A percentile compares a stretch with the other conserved stretches of the same genome.
Evolutionary conservation across 352 stramenopile species (phyloP).

Genomic region (Pythium apleroticum): DNA sequence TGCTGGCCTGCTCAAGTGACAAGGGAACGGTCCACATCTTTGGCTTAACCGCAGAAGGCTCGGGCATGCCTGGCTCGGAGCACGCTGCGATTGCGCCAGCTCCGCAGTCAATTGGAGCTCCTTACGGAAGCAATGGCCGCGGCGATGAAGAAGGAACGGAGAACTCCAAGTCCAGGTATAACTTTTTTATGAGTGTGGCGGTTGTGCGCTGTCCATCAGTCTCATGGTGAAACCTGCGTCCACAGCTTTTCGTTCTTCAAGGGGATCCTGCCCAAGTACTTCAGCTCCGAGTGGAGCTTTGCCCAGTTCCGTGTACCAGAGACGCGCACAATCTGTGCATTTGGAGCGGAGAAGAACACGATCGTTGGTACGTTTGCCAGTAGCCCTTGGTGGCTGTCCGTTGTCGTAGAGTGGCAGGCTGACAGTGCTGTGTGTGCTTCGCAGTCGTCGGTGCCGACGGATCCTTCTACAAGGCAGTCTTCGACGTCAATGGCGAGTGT

Average conservation of each 20-base stretch:
- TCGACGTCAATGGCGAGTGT: constrained; percentile 85
- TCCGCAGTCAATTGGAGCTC: constrained; percentile 41
- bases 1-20: constrained; percentile 96
- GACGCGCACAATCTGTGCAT: constrained; percentile 91
- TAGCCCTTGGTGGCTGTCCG: neutral
- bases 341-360: constrained; percentile 92
- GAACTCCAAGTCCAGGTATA: constrained; percentile 85
- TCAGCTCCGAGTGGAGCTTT: constrained; percentile 93
- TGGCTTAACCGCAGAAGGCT: constrained; percentile 73
- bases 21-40: constrained; percentile 98
- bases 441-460: constrained; percentile 83
- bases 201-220: too few species aligned
- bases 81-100: constrained; percentile 54
- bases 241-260: constrained; percentile 88
- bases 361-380: constrained; percentile 68
- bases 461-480: constrained; percentile 89
- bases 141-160: constrained; percentile 80
- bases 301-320: constrained; percentile 92
- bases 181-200: too few species aligned
- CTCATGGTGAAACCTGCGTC: neutral
- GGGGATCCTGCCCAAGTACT: constrained; percentile 91
- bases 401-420: neutral
- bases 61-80: constrained; percentile 50
- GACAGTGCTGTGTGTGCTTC: neutral
- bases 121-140: constrained; percentile 40